Evolutionary conservation across 164 flowering plant genomes (phyloP).

Genomic region (Taxillus chinensis): DNA sequence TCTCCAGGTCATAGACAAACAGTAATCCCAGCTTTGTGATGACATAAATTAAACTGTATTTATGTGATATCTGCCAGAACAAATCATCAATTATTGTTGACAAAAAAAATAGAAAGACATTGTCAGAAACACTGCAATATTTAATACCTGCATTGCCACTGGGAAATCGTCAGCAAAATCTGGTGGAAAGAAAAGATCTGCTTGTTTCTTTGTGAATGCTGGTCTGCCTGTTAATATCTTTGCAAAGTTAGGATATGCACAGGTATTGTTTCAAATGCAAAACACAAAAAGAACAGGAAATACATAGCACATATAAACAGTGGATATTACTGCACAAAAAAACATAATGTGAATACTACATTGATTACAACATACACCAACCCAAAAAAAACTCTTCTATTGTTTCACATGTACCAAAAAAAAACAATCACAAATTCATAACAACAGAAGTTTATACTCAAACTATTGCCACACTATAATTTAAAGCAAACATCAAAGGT

Average conservation of each 20-base stretch:
- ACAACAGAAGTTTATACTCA: no score
- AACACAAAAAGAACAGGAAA: not conserved
- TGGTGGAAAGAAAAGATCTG: slow-evolving; percentile 98
- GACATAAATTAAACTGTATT: slow-evolving; percentile 81
- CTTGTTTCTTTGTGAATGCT: slow-evolving; percentile 86
- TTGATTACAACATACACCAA: no score
- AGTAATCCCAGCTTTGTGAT: slow-evolving; percentile 96
- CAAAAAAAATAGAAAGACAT: not conserved
- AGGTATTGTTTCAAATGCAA: not conserved
- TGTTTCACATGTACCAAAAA: no score
- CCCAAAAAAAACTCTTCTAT: no score
- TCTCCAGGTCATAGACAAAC: slow-evolving; percentile 97
- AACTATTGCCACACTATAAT: no score
- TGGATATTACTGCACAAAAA: no score
- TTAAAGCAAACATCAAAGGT: no score
- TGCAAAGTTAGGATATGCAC: not conserved
- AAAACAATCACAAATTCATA: no score
- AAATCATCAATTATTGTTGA: slow-evolving; percentile 8
- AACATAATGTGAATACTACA: no score
- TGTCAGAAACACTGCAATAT: not conserved
- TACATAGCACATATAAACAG: not conserved
- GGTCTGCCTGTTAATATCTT: slow-evolving; percentile 62
- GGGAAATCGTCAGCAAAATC: slow-evolving; percentile 99
- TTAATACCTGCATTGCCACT: slow-evolving; percentile 92
- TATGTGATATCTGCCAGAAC: slow-evolving; percentile 75